Percentiles rank a stretch among this genome's conserved stretches.
Conservation (phyloP, 2,329 filamentous ascomycete species). For the Venturia pyrina region DNA sequence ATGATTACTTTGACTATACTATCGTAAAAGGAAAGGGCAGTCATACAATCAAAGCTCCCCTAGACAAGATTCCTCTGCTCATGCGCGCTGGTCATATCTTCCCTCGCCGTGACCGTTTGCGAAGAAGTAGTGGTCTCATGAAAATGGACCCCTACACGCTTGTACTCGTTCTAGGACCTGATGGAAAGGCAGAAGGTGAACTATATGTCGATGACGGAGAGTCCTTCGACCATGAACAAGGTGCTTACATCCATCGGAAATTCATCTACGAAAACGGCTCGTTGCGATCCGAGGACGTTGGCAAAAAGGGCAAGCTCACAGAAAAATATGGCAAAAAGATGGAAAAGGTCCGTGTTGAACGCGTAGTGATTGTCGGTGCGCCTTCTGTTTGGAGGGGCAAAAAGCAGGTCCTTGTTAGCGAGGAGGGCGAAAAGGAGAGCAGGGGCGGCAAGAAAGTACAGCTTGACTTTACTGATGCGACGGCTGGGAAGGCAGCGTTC, state of each 20-base stretch:
- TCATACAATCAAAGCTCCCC: slow-evolving; percentile 62
- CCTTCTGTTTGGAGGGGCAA: slow-evolving; percentile 61
- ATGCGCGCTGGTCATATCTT: slow-evolving; percentile 93
- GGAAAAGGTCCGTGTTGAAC: slow-evolving; percentile 69
- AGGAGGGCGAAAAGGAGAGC: slow-evolving; percentile 40
- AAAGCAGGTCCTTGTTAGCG: slow-evolving; percentile 54
- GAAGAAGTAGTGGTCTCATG: slow-evolving; percentile 82
- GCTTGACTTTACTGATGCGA: slow-evolving; percentile 47
- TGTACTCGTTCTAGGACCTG: slow-evolving; percentile 60
- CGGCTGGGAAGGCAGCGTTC: slow-evolving; percentile 48
- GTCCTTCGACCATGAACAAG: slow-evolving; percentile 75
- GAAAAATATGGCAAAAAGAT: slow-evolving; percentile 71
- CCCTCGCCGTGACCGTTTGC: slow-evolving; percentile 76
- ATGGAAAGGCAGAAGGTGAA: slow-evolving; percentile 65
- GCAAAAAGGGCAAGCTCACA: slow-evolving; percentile 48
- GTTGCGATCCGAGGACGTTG: slow-evolving; percentile 58
- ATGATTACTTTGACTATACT: slow-evolving; percentile 87
- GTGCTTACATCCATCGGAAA: slow-evolving; percentile 76
- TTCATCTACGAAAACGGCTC: slow-evolving; percentile 51
- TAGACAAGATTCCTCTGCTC: slow-evolving; percentile 79
- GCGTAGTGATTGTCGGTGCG: slow-evolving; percentile 73
- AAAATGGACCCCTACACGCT: slow-evolving; percentile 91
- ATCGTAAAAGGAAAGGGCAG: slow-evolving; percentile 63
- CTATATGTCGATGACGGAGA: slow-evolving; percentile 93
- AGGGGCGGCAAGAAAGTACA: slow-evolving; percentile 38